Evolutionary conservation across 805 yeast species (phyloP).

Genomic region (Peterozyma xylosa): DNA sequence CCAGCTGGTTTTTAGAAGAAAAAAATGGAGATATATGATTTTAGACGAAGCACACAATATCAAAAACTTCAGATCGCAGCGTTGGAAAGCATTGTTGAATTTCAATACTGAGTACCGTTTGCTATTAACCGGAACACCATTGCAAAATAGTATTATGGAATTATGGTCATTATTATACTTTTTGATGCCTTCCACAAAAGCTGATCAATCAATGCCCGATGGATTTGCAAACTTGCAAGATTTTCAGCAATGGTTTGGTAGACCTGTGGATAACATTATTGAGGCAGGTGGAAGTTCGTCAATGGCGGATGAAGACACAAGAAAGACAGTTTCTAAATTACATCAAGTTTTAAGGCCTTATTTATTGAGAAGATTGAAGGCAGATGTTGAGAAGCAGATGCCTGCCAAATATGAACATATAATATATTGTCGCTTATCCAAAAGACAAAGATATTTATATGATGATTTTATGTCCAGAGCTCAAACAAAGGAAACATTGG

Average conservation of each 20-base stretch:
- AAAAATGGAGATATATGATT: constrained; percentile 94
- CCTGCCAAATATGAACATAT: constrained; percentile 97
- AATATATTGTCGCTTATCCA: constrained; percentile 83
- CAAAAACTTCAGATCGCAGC: constrained; percentile 89
- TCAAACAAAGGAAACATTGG: constrained; percentile 86
- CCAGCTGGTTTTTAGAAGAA: constrained; percentile 86
- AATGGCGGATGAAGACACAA: constrained; percentile 67
- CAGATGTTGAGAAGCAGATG: constrained; percentile 98
- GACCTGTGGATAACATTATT: constrained; percentile 87
- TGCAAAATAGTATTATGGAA: constrained; percentile 91
- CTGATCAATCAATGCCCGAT: constrained; percentile 71
- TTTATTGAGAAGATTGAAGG: constrained; percentile 81
- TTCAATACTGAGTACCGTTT: constrained; percentile 88
- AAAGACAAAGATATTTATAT: constrained; percentile 84
- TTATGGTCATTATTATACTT: constrained; percentile 93
- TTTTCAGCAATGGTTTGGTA: constrained; percentile 98
- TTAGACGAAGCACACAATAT: constrained; percentile 97
- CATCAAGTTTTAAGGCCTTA: constrained; percentile 95
- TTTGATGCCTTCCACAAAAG: constrained; percentile 86
- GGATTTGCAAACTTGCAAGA: constrained; percentile 96
- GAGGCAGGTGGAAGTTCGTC: constrained; percentile 52
- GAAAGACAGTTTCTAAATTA: constrained; percentile 74
- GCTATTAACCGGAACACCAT: constrained; percentile 91
- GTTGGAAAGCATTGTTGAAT: constrained; percentile 94
- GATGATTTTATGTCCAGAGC: constrained; percentile 98